Conservation (phyloP, 192 early-diverging fungal genomes). For the Endogone sp. region DNA sequence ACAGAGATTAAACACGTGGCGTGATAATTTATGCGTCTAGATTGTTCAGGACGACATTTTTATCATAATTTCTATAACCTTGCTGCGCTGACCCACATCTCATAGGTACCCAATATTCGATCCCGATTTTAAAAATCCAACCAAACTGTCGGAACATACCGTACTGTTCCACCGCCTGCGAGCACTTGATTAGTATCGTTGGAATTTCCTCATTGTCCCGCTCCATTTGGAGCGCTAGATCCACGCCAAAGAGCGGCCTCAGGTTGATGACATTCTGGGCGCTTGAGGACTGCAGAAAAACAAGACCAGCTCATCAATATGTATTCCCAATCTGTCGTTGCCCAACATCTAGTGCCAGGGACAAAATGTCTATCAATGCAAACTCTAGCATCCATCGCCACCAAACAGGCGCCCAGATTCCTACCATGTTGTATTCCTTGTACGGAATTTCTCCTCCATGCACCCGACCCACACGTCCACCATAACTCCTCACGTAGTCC, state of each 20-base stretch:
- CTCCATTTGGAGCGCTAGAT: constrained; percentile 61
- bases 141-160: constrained; percentile 23
- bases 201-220: constrained; percentile 75
- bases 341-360: no score
- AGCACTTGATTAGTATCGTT: constrained; percentile 72
- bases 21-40: no score
- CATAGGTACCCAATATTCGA: no score
- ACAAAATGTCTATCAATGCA: no score
- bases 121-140: constrained; percentile 18
- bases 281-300: constrained; percentile 38
- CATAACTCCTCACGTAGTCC: constrained; percentile 37
- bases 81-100: background rate
- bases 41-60: background rate
- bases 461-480: constrained; percentile 11
- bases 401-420: no score
- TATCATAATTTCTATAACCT: background rate
- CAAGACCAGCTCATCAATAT: background rate
- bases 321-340: no score
- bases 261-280: constrained; percentile 63
- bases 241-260: constrained; percentile 79
- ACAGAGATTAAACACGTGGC: no score
- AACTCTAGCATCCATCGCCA: no score
- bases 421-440: constrained; percentile 39
- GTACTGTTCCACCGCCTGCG: constrained; percentile 77
- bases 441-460: constrained; percentile 38